These are phyloP conservation scores for Colletotrichum phormii DNA, from an alignment of 2,329 filamentous ascomycete species.

Conservation along the genomic window DNA sequence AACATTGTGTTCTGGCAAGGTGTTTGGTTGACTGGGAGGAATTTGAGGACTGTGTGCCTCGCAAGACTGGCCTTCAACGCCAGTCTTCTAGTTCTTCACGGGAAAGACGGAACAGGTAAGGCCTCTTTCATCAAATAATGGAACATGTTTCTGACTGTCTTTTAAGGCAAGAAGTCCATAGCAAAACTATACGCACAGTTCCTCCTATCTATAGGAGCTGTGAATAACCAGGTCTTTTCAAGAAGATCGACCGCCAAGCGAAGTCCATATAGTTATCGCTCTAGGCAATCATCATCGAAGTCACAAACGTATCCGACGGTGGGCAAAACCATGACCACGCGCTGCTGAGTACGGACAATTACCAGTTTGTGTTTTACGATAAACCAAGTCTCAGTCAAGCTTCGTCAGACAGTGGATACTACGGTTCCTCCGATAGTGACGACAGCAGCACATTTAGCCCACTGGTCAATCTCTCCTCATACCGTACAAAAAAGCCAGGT, in stretches of 20 bases:
- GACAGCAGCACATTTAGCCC: no score
- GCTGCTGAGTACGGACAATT: constrained; percentile 40
- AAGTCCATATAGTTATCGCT: no score
- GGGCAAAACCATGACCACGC: constrained; percentile 43
- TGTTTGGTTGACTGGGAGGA: no score
- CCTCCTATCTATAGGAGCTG: constrained; percentile 44
- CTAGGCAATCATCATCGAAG: constrained; percentile 40
- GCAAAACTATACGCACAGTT: constrained; percentile 68
- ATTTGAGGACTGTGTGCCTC: no score
- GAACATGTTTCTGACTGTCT: no score
- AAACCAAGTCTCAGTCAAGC: not conserved
- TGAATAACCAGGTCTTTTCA: constrained; percentile 26
- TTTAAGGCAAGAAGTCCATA: constrained; percentile 67
- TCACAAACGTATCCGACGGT: constrained; percentile 44
- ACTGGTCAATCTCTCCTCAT: rapidly evolving
- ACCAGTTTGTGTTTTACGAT: not conserved
- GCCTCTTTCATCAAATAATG: no score
- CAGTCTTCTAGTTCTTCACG: not conserved
- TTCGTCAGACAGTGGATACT: no score
- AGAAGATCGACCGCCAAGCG: constrained; percentile 38
- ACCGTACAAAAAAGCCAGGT: no score
- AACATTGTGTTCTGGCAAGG: no score
- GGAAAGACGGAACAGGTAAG: constrained; percentile 7
- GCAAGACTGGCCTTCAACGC: no score
- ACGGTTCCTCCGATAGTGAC: no score